Evolutionary conservation across 495 filamentous ascomycete genomes (phyloP).

Genomic region (Podospora tetraspora): DNA sequence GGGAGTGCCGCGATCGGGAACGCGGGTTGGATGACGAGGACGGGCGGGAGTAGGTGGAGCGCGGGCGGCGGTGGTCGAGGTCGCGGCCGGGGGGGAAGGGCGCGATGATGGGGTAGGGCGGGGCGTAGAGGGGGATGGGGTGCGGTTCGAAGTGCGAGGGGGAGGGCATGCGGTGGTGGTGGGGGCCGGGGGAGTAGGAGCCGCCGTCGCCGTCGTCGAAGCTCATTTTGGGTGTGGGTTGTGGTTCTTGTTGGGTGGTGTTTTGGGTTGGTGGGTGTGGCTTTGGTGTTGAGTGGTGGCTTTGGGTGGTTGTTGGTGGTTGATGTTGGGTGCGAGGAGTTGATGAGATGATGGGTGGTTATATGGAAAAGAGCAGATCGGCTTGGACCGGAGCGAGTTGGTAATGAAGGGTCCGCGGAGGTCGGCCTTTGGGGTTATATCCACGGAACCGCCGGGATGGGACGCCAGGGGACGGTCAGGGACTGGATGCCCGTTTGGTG

Average conservation of each 20-base stretch:
- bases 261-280: neutral
- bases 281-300: neutral
- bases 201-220: neutral
- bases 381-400: neutral
- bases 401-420: neutral
- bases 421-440: neutral
- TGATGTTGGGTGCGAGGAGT: neutral
- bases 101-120: neutral
- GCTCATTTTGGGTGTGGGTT: neutral
- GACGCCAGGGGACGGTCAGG: neutral
- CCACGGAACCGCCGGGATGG: neutral
- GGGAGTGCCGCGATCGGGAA: slow-evolving; percentile 3
- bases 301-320: neutral
- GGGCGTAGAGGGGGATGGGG: neutral
- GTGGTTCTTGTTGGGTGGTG: neutral
- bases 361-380: neutral
- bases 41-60: neutral
- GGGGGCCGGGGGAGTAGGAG: neutral
- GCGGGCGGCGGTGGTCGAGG: neutral
- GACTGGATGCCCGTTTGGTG: neutral
- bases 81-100: neutral
- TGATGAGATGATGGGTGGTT: neutral
- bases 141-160: slow-evolving; percentile 12
- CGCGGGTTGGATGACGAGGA: neutral
- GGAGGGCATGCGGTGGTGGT: neutral